Percentiles rank a stretch among this genome's conserved stretches.
Evolutionary conservation across 1,139 yeast species (phyloP).

Genomic region (Yarrowia galli): DNA sequence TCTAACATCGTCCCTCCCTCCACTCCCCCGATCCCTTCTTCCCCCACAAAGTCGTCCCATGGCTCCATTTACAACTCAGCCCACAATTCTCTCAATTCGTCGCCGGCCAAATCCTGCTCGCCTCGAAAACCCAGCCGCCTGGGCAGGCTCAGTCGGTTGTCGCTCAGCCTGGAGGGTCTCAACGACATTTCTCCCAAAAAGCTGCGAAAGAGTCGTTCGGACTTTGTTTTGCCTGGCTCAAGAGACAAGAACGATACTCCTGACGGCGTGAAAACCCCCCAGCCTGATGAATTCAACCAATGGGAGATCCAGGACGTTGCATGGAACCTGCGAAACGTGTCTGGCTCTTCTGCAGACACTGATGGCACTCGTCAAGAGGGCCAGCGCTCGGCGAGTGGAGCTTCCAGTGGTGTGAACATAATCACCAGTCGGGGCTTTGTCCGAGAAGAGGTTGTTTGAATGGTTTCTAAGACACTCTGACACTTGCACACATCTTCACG

Average conservation of each 20-base stretch:
- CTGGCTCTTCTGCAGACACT: constrained; percentile 32
- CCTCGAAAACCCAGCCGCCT: constrained; percentile 21
- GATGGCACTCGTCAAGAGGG: background rate
- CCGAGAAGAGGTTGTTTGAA: constrained; percentile 8
- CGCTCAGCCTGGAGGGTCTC: constrained; percentile 18
- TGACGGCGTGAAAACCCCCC: background rate
- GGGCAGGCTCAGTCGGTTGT: constrained; percentile 32
- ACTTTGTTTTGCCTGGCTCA: background rate
- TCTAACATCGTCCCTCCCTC: background rate
- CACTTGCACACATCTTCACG: background rate
- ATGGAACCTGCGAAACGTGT: constrained; percentile 37
- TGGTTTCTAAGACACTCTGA: background rate
- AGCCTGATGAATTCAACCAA: constrained; percentile 36
- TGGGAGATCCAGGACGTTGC: constrained; percentile 39
- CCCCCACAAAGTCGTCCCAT: constrained; percentile 18
- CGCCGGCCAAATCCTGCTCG: constrained; percentile 19
- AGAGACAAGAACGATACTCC: background rate
- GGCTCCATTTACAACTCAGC: constrained; percentile 29
- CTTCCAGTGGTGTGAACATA: constrained; percentile 23
- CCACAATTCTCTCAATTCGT: constrained; percentile 21
- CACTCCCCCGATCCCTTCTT: constrained; percentile 1
- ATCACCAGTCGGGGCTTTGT: constrained; percentile 23
- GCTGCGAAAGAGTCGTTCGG: constrained; percentile 27
- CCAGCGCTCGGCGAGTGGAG: background rate
- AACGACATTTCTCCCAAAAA: constrained; percentile 29